Evolutionary conservation across 345 rosid genomes (phyloP), one percentile per base, ranked within the genome.

Genomic region (Aquilaria sinensis): DNA sequence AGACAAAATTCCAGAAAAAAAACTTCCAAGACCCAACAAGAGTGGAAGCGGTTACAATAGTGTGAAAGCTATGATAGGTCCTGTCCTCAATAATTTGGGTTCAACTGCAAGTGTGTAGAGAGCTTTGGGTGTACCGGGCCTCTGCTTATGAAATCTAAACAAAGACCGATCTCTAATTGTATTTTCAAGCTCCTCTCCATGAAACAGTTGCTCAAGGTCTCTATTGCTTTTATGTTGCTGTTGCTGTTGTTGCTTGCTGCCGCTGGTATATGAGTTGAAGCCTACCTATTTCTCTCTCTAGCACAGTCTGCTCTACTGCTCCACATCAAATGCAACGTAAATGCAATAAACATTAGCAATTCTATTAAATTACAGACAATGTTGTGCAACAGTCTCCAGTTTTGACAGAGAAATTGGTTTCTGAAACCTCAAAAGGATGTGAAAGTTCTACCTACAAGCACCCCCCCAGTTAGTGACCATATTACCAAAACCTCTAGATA

Each of bases 241-340:
- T 3, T 70, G 82, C 52, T 71, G 85, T 56, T 72, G 79, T 49
- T 69, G 77, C 61, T 75, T 78, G 83, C 63, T 85, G 83, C 12
- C 70, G 74, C 51, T 63, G 58, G 48, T 77, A 64, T 46, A 72
- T 67, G 49, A 82, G 61, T 15, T 66, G 68, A n/a, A 77, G 64
- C 70, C 82, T 80, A 59, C 81, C 87, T 51, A 86, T 73, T 72
- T 89, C 96, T 68, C 80, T 79, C 71, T 84, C 96, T 72, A 85
- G 74, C 57, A 85, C 80, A 62, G 81, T 83, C 9, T 88, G 96
- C 77, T 86, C 92, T 72, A 83, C 96, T 85, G 77, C 63, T 31
- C 33, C 61, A 50, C 53, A 66, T 1, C 13, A 54, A 61, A 53
- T 43, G 31, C 31, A 31, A 16, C 23, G 23, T 16, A 16, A 16